phyloP scores from a whole-genome alignment of 805 yeast genomes.

The Candida fluviatilis region DNA sequence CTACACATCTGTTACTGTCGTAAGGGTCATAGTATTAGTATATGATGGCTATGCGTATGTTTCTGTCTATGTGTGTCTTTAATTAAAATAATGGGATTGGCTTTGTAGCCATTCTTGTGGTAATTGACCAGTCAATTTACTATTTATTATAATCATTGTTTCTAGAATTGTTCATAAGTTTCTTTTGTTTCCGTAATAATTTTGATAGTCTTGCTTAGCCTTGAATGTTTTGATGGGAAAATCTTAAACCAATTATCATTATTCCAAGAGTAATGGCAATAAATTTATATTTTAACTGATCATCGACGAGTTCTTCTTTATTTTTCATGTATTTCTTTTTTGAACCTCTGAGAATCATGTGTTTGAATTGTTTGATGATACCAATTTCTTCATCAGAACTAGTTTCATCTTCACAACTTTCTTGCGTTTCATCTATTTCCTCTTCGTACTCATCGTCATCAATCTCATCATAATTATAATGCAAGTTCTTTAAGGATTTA shows the following conservation, averaged over 20 bases:
- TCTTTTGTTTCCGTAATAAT: neutral
- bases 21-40: neutral
- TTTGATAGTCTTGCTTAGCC: too few species aligned
- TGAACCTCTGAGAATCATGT: constrained; percentile 26
- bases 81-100: neutral
- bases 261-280: constrained; percentile 41
- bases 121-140: constrained; percentile 1
- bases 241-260: constrained; percentile 34
- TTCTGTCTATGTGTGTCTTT: too few species aligned
- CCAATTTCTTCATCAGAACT: constrained; percentile 19
- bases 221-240: constrained; percentile 21
- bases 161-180: neutral
- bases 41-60: neutral
- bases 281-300: constrained; percentile 38
- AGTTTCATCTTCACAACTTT: neutral
- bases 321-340: constrained; percentile 10
- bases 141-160: neutral
- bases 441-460: constrained; percentile 7
- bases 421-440: constrained; percentile 2
- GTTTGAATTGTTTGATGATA: constrained; percentile 31
- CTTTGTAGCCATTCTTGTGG: neutral
- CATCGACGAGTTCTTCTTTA: constrained; percentile 30
- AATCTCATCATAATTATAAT: constrained; percentile 6
- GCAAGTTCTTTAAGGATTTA: constrained; percentile 4
- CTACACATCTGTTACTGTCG: too few species aligned